Evolutionary conservation across 306 rosid genomes (phyloP).

Genomic region (Glycyrrhiza uralensis): DNA sequence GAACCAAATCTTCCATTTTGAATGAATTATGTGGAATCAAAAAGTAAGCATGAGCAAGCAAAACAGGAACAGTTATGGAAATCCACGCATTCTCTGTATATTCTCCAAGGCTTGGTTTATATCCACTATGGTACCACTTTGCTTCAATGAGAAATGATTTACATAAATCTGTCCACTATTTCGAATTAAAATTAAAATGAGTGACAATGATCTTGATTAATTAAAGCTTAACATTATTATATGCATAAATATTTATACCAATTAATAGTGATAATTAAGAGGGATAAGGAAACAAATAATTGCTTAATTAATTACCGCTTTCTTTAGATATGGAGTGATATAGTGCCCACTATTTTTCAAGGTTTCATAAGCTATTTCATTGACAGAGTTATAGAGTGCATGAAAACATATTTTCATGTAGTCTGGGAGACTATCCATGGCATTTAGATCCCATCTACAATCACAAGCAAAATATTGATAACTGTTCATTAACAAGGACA

Average conservation of each 20-base stretch:
- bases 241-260: too few relatives aligned
- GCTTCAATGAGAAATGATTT: too few relatives aligned
- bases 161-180: too few relatives aligned
- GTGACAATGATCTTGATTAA: too few relatives aligned
- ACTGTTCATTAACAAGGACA: background rate
- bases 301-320: background rate
- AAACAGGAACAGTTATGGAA: background rate
- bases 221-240: too few relatives aligned
- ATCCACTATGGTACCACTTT: background rate
- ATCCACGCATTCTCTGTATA: background rate
- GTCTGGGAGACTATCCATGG: background rate
- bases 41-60: background rate
- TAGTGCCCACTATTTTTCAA: background rate
- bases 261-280: too few relatives aligned
- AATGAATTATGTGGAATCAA: background rate
- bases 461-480: background rate
- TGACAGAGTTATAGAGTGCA: background rate
- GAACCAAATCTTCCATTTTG: background rate
- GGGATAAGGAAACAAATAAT: background rate
- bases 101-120: background rate
- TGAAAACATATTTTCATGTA: background rate
- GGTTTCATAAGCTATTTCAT: background rate
- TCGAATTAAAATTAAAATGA: too few relatives aligned
- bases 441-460: slow-evolving; percentile 2
- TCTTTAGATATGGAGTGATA: background rate